phyloP scores from a whole-genome alignment of 2,329 filamentous ascomycete genomes.

The Neurospora sp. region DNA sequence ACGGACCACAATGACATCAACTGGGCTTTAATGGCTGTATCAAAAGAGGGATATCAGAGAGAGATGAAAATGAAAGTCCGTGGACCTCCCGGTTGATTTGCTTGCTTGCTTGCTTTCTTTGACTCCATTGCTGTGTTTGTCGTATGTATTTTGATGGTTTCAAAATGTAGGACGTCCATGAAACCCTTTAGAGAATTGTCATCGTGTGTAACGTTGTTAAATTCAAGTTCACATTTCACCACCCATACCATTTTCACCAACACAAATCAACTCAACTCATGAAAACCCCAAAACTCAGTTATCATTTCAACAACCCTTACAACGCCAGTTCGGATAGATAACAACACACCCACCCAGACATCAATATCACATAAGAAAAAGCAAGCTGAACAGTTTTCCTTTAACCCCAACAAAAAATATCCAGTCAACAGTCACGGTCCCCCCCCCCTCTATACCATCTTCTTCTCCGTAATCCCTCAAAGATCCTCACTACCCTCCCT shows the following conservation, averaged over 20 bases:
- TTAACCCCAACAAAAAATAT: no score
- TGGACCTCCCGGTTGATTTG: no score
- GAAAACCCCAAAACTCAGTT: neutral
- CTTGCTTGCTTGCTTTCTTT: neutral
- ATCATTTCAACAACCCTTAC: neutral
- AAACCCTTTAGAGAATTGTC: no score
- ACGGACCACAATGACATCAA: neutral
- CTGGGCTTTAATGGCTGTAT: neutral
- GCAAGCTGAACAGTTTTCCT: no score
- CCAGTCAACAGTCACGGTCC: no score
- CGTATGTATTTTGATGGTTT: neutral
- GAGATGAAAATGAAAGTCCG: no score
- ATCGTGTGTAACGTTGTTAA: neutral
- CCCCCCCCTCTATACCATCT: no score
- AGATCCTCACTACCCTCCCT: constrained; percentile 24
- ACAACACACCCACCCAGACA: neutral
- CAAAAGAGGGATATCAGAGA: no score
- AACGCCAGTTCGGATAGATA: neutral
- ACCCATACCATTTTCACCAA: neutral
- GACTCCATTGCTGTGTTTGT: neutral
- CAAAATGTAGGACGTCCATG: neutral
- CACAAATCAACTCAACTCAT: neutral
- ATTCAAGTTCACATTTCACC: neutral
- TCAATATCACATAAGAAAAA: no score
- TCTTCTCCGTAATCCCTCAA: no score